Conservation (phyloP, 202 grass and related monocot genomes). For the Cymbopogon flexuosus region DNA sequence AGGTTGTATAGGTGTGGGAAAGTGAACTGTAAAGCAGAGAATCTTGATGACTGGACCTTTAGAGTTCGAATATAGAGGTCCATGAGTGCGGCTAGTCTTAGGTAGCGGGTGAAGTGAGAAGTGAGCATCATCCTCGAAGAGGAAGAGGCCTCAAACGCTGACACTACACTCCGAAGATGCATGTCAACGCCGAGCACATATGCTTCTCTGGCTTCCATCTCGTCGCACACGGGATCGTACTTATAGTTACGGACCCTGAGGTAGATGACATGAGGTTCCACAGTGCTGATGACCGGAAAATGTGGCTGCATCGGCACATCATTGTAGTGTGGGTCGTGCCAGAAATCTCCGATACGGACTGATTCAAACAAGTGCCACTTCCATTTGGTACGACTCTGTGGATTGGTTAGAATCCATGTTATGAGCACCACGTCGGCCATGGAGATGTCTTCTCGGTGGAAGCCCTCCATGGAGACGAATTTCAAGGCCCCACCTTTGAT, state of each 20-base stretch:
- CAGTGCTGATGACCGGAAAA: background rate
- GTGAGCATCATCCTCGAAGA: background rate
- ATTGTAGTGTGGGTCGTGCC: background rate
- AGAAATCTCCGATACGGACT: background rate
- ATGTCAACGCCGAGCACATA: background rate
- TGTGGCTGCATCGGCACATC: background rate
- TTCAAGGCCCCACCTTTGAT: background rate
- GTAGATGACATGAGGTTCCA: background rate
- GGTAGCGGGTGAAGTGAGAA: background rate
- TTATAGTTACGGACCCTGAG: background rate
- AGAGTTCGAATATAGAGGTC: too few species aligned
- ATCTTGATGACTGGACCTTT: too few species aligned
- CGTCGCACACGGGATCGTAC: background rate
- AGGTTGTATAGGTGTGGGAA: too few species aligned
- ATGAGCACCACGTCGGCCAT: background rate
- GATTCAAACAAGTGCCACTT: background rate
- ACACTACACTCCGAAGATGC: background rate
- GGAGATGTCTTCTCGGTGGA: background rate
- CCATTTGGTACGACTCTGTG: too few species aligned
- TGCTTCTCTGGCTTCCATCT: background rate
- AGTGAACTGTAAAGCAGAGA: too few species aligned
- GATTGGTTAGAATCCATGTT: background rate
- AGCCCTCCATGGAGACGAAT: background rate
- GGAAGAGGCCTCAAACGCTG: background rate
- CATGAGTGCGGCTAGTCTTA: background rate